Percentiles rank a stretch among this genome's conserved stretches.
Conservation (phyloP, 768 basidiomycete species). For the Lenzites betulinus region DNA sequence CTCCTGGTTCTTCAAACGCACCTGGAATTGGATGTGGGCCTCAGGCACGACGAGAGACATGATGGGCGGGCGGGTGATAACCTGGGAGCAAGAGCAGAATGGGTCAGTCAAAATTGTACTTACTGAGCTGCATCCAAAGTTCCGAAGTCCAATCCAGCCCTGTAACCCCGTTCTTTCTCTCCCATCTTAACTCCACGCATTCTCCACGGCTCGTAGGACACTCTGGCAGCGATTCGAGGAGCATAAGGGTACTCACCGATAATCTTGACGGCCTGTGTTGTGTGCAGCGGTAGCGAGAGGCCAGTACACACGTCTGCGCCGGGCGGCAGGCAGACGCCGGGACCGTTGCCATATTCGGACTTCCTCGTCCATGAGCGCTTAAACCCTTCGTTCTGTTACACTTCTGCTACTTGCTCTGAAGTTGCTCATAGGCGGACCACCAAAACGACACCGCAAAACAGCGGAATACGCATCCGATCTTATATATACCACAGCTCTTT, state of each 20-base stretch:
- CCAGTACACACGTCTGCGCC: conserved; percentile 3
- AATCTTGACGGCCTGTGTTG: conserved; percentile 23
- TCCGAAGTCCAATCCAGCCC: conserved; percentile 15
- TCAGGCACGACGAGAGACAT: conserved; percentile 99
- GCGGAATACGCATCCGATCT: too few species aligned
- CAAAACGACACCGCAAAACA: too few species aligned
- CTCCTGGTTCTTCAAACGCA: conserved; percentile 34
- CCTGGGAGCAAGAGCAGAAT: not conserved
- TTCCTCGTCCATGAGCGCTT: not conserved
- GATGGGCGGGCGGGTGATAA: conserved; percentile 26
- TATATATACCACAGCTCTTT: too few species aligned
- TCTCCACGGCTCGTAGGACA: not conserved
- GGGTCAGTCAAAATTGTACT: conserved; percentile 18
- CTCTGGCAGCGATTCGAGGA: conserved; percentile 5
- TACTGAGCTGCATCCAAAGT: conserved; percentile 16
- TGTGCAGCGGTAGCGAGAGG: conserved; percentile 17
- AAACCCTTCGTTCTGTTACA: too few species aligned
- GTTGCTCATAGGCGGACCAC: too few species aligned
- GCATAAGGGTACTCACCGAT: conserved; percentile 15
- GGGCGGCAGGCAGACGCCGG: conserved; percentile 8
- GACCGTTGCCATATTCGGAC: not conserved
- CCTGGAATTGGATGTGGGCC: conserved; percentile 94
- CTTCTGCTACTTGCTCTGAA: too few species aligned
- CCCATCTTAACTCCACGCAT: not conserved
- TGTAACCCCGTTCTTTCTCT: not conserved